Conservation (phyloP, 2,329 filamentous ascomycete genomes). For the Trichoderma guizhouense region DNA sequence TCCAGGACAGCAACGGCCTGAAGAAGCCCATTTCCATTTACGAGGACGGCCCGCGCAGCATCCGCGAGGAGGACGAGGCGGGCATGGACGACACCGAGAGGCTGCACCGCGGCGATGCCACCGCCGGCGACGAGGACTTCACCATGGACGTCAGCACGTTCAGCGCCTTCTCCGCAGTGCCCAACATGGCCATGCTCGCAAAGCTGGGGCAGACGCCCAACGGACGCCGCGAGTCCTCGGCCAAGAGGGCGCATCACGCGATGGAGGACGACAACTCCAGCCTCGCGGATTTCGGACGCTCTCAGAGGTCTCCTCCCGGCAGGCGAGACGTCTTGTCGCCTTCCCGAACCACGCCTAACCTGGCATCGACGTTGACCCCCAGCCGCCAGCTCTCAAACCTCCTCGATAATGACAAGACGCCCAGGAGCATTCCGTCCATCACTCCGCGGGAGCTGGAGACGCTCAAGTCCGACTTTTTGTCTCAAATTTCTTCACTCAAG, state of each 20-base stretch:
- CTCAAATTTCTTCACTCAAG: constrained; percentile 90
- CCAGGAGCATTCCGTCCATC: constrained; percentile 83
- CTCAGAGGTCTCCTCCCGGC: constrained; percentile 52
- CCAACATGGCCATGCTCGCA: constrained; percentile 81
- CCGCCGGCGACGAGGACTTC: constrained; percentile 63
- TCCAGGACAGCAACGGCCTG: constrained; percentile 54
- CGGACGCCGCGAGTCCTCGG: constrained; percentile 33
- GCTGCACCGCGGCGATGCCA: constrained; percentile 23
- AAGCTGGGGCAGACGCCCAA: constrained; percentile 64
- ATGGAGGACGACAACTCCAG: constrained; percentile 59
- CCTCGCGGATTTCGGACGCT: constrained; percentile 66
- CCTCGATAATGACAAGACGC: constrained; percentile 79
- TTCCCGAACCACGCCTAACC: constrained; percentile 30
- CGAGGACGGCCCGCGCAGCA: constrained; percentile 47
- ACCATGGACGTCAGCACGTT: constrained; percentile 68
- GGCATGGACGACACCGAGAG: constrained; percentile 28
- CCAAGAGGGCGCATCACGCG: constrained; percentile 35
- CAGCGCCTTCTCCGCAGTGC: constrained; percentile 85
- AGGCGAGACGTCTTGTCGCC: constrained; percentile 32
- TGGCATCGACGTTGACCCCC: constrained; percentile 40
- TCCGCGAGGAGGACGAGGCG: constrained; percentile 29
- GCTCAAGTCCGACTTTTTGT: constrained; percentile 84
- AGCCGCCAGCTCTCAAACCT: constrained; percentile 62
- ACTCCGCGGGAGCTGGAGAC: constrained; percentile 90
- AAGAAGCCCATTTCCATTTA: constrained; percentile 60